phyloP scores from a whole-genome alignment of 148 eudicot genomes.

The Vaccinium macrocarpon region DNA sequence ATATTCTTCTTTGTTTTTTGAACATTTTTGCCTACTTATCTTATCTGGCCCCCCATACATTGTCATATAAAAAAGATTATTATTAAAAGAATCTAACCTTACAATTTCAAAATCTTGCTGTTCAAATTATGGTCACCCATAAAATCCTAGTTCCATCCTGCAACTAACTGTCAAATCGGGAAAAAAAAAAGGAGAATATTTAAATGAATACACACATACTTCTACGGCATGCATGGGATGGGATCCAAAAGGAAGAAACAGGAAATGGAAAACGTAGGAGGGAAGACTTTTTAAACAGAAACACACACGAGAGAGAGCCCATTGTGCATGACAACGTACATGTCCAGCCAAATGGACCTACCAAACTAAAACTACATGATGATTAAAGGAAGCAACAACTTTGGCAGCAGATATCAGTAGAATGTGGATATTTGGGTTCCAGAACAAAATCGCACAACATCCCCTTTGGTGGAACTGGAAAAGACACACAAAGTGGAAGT shows the following conservation, averaged over 20 bases:
- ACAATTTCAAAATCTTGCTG: too few relatives aligned
- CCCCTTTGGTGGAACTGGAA: constrained; percentile 13
- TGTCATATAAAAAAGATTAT: too few relatives aligned
- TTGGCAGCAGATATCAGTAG: constrained; percentile 17
- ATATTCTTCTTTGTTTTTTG: too few relatives aligned
- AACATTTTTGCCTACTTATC: too few relatives aligned
- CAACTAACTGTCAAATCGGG: too few relatives aligned
- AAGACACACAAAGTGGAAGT: constrained; percentile 33
- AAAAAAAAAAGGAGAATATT: not conserved
- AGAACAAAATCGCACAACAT: constrained; percentile 39
- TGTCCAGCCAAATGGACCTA: constrained; percentile 24
- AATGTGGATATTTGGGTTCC: constrained; percentile 34
- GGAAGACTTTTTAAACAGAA: constrained; percentile 1
- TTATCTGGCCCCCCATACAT: too few relatives aligned
- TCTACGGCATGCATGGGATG: not conserved
- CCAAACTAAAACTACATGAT: constrained; percentile 14
- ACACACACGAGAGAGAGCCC: not conserved
- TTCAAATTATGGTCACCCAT: too few relatives aligned
- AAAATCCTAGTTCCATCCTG: too few relatives aligned
- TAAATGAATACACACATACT: too few relatives aligned
- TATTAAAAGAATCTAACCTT: too few relatives aligned
- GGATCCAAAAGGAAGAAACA: not conserved
- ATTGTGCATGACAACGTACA: constrained; percentile 20
- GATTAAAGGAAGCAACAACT: constrained; percentile 27
- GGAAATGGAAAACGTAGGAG: not conserved